Conservation (phyloP, 2,329 filamentous ascomycete species). For the Zymoseptoria pseudotritici region DNA sequence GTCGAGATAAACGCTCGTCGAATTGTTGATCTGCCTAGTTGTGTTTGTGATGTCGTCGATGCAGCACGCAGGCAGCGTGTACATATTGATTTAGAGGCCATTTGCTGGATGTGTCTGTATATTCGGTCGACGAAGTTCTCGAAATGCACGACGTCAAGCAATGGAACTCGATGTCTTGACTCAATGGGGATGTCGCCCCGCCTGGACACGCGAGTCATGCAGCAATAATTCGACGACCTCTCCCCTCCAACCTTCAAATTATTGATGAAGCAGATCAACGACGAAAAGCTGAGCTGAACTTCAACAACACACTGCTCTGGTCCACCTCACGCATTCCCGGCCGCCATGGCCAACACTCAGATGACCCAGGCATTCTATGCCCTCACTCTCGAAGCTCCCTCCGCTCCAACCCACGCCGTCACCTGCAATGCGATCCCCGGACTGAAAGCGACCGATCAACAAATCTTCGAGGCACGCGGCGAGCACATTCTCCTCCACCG, state of each 20-base stretch:
- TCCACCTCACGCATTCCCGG: conserved; percentile 11
- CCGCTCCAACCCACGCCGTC: conserved; percentile 81
- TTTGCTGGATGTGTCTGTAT: conserved; percentile 5
- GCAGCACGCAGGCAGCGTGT: conserved; percentile 20
- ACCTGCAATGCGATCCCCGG: conserved; percentile 76
- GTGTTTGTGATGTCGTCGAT: conserved; percentile 2
- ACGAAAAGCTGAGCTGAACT: background rate
- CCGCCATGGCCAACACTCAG: conserved; percentile 87
- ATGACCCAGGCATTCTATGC: conserved; percentile 95
- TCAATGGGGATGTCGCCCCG: background rate
- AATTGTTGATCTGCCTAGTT: conserved; percentile 4
- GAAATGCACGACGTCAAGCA: background rate
- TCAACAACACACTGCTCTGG: background rate
- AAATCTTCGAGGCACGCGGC: conserved; percentile 89
- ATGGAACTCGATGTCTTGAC: background rate
- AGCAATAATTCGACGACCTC: background rate
- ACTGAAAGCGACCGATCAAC: conserved; percentile 83
- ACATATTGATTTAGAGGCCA: conserved; percentile 23
- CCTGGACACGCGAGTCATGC: conserved; percentile 1
- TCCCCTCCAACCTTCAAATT: background rate
- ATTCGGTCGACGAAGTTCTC: background rate
- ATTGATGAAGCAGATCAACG: background rate
- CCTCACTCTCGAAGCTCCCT: conserved; percentile 87
- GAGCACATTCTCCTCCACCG: conserved; percentile 82
- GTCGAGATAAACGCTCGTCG: conserved; percentile 17